phyloP scores from a whole-genome alignment of 2,329 filamentous ascomycete species.

The Ophiocordyceps camponoti-floridani region DNA sequence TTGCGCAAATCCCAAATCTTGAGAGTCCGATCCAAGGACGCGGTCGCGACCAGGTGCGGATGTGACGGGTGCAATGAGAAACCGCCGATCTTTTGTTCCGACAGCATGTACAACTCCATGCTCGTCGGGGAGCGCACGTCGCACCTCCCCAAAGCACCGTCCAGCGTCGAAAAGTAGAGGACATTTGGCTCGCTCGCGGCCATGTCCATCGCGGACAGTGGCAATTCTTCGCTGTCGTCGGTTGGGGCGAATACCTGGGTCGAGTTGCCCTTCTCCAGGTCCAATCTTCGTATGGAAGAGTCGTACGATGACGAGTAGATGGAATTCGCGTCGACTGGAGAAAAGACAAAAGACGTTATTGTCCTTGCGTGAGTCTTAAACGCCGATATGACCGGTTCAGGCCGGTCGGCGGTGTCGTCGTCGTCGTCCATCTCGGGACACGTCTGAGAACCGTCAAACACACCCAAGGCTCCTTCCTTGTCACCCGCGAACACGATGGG shows the following conservation, averaged over 20 bases:
- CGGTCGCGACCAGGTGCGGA: conserved; percentile 72
- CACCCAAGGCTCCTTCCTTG: conserved; percentile 76
- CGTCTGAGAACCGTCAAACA: conserved; percentile 75
- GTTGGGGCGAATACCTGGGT: conserved; percentile 65
- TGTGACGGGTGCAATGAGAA: conserved; percentile 70
- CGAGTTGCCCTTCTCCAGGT: conserved; percentile 63
- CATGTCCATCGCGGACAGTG: conserved; percentile 74
- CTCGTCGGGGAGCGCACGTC: conserved; percentile 48
- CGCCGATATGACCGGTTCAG: conserved; percentile 66
- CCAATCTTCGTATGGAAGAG: conserved; percentile 73
- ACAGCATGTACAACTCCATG: conserved; percentile 54
- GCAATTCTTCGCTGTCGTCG: conserved; percentile 51
- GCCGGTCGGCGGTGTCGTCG: conserved; percentile 45
- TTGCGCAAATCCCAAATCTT: conserved; percentile 88
- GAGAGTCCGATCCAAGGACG: conserved; percentile 73
- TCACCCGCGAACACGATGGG: conserved; percentile 85
- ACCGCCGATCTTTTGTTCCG: conserved; percentile 89
- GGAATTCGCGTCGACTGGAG: conserved; percentile 51
- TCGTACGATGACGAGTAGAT: conserved; percentile 85
- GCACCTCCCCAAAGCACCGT: conserved; percentile 63
- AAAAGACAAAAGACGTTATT: conserved; percentile 69
- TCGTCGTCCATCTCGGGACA: conserved; percentile 41
- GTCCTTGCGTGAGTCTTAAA: conserved; percentile 84
- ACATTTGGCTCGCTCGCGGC: conserved; percentile 49
- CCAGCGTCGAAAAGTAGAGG: conserved; percentile 74